These are phyloP conservation scores for Phytophthora agathidicida DNA, from an alignment of 352 stramenopile species.

Conservation along the genomic window DNA sequence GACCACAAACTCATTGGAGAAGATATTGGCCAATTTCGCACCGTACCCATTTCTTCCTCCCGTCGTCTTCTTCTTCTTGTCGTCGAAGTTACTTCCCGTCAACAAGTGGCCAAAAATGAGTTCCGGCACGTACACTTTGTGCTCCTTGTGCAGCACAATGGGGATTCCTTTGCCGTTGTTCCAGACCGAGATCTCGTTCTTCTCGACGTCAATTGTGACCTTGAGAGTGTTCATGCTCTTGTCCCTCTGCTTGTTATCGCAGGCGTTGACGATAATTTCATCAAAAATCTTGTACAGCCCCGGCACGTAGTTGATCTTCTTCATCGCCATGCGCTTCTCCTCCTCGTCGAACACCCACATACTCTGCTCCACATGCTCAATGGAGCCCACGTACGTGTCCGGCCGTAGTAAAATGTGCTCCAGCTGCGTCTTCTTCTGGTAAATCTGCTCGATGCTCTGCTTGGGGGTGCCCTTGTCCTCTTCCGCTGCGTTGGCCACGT, in stretches of 20 bases:
- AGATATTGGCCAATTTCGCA: conserved; percentile 99
- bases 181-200: conserved; percentile 94
- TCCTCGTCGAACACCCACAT: conserved; percentile 94
- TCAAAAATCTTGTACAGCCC: conserved; percentile 99
- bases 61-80: conserved; percentile 95
- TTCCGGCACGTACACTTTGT: conserved; percentile 98
- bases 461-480: conserved; percentile 39
- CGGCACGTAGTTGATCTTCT: conserved; percentile 95
- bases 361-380: conserved; percentile 92
- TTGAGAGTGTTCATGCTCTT: conserved; percentile 94
- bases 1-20: conserved; percentile 98
- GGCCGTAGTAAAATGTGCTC: conserved; percentile 98
- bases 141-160: conserved; percentile 96
- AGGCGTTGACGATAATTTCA: conserved; percentile 99
- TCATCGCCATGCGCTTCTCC: conserved; percentile 92
- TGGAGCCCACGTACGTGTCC: conserved; percentile 98
- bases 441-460: conserved; percentile 91
- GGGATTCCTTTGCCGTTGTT: conserved; percentile 99
- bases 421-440: conserved; percentile 98
- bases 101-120: conserved; percentile 98
- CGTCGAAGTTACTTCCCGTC: conserved; percentile 98
- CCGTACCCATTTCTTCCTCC: conserved; percentile 98
- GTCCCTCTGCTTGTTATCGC: conserved; percentile 99
- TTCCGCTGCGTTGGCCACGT: neutral
- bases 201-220: conserved; percentile 93